phyloP scores from a whole-genome alignment of 345 rosid genomes.

The Geranium rotundifolium region DNA sequence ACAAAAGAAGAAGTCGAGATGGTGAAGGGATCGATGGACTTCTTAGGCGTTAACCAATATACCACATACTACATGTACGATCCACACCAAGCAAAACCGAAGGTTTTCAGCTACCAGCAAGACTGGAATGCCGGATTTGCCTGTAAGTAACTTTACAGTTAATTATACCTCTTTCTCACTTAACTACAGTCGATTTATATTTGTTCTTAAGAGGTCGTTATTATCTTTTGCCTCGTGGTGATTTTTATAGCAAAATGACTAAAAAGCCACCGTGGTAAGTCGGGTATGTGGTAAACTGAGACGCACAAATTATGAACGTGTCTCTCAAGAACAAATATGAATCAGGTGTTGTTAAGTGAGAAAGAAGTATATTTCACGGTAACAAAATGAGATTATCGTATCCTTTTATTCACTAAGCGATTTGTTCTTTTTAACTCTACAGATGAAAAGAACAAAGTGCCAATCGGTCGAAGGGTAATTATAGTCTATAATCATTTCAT shows the following conservation, averaged over 20 bases:
- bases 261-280: too few relatives aligned
- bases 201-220: too few relatives aligned
- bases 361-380: too few relatives aligned
- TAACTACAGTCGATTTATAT: too few relatives aligned
- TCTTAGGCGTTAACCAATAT: slow-evolving; percentile 85
- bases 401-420: background rate
- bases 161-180: too few relatives aligned
- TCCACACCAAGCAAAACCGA: slow-evolving; percentile 36
- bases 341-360: too few relatives aligned
- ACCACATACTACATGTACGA: slow-evolving; percentile 63
- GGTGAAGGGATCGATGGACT: slow-evolving; percentile 88
- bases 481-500: background rate
- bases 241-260: too few relatives aligned
- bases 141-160: slow-evolving; percentile 46
- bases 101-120: slow-evolving; percentile 66
- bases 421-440: slow-evolving; percentile 11
- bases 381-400: too few relatives aligned
- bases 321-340: too few relatives aligned
- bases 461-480: slow-evolving; percentile 69
- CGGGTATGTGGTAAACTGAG: too few relatives aligned
- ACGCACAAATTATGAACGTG: too few relatives aligned
- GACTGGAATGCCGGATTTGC: slow-evolving; percentile 79
- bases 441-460: slow-evolving; percentile 57
- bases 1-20: slow-evolving; percentile 59
- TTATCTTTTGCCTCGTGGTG: too few relatives aligned